Conservation (phyloP, 2,329 filamentous ascomycete genomes). For the Plectosphaerella plurivora region DNA sequence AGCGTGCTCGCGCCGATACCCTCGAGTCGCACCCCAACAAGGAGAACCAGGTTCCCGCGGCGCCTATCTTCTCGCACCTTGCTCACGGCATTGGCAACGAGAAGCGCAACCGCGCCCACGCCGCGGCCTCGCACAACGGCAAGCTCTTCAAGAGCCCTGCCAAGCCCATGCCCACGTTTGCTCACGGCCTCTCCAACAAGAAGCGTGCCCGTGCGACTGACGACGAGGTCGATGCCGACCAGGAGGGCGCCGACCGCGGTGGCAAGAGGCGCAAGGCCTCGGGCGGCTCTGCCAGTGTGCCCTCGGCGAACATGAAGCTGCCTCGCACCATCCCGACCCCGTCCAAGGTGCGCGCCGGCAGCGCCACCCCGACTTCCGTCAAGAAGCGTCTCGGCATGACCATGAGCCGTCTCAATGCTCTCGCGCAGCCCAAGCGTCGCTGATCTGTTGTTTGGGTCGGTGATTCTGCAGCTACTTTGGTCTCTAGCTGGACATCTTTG, state of each 20-base stretch:
- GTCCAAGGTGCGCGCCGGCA: conserved; percentile 25
- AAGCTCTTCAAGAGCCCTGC: conserved; percentile 34
- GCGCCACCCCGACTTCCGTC: conserved; percentile 32
- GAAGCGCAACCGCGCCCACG: conserved; percentile 52
- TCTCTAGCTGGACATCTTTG: not conserved
- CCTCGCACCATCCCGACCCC: conserved; percentile 23
- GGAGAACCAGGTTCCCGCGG: conserved; percentile 45
- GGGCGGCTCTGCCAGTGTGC: conserved; percentile 15
- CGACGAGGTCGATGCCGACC: conserved; percentile 54
- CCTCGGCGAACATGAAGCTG: not conserved
- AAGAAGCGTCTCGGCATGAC: conserved; percentile 52
- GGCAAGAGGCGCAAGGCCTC: conserved; percentile 56
- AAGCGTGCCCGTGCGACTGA: conserved; percentile 55
- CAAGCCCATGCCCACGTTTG: conserved; percentile 33
- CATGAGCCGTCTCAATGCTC: conserved; percentile 56
- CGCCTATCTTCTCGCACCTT: conserved; percentile 33
- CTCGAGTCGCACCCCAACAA: conserved; percentile 40
- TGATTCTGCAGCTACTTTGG: not conserved
- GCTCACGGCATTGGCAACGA: conserved; percentile 62
- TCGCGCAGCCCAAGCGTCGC: conserved; percentile 55
- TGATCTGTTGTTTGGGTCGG: conserved; percentile 25
- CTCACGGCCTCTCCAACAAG: conserved; percentile 63
- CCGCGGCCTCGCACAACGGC: conserved; percentile 31
- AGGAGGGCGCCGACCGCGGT: conserved; percentile 48
- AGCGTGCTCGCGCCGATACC: conserved; percentile 34